Base-by-base conservation (phyloP, 2,329 filamentous ascomycete genomes). In the Knoxdaviesia proteae region DNA sequence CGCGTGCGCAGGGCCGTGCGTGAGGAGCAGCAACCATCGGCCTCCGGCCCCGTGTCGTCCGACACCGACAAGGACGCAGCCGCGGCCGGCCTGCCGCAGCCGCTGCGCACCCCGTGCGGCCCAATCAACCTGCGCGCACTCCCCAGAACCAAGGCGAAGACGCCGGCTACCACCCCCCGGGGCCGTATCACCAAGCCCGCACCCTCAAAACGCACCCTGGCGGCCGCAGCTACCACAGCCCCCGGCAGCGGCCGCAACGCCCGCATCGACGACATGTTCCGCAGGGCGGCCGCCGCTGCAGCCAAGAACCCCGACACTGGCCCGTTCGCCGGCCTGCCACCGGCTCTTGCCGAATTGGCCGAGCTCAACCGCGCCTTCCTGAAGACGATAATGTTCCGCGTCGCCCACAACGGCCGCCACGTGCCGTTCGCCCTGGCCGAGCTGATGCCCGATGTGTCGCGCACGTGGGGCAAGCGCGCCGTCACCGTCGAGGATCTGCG, bases 401-500 rank as follows among this genome's bases (percentile, higher is more conserved):
- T 74, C 46, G 77, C 77, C 1, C 80, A 87, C 57, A 74, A 79
- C 55, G 76, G 77, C 46, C 60, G 62, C 32, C 62, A 66, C 39
- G 64, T 71, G 0, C 76, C 81, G 0, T 70, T 76, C 30, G 77
- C 84, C 51, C 56, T 84, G 38, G 63, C 67, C 34, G 61, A 65
- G 32, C 63, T 86, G 34, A 65, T 70, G 34, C 73, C 73, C 7
- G 67, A 74, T 44, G 64, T 83, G 36, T 71, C 78, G 8, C 69
- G 74, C 48, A 63, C 77, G 35, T 87, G 80, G 80, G 77, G 79
- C 46, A 84, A 80, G 59, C 68, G 79, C 33, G 66, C 67, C 44
- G 77, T 84, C 10, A 69, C 65, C 0, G 59, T 70, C 0, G 70
- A 74, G 36, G 80, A 87, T 51, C 62, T 86, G 40, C 73, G 74